Conservation (phyloP, 1,139 yeast species). For the Blastobotrys persicus region DNA sequence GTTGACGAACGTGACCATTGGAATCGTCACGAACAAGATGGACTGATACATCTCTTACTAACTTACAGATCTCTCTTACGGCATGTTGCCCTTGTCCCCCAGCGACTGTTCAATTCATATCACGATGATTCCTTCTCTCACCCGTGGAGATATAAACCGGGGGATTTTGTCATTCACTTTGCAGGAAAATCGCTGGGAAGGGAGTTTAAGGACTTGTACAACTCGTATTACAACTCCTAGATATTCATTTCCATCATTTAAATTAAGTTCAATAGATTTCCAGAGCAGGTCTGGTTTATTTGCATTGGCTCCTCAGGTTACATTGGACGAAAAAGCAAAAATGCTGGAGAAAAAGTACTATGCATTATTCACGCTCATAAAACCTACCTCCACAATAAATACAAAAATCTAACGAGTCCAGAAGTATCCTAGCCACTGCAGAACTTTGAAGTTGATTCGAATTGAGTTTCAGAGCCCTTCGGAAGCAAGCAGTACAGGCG, state of each 20-base stretch:
- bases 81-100: slow-evolving; percentile 39
- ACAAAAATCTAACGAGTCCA: slow-evolving; percentile 25
- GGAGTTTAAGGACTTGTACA: slow-evolving; percentile 9
- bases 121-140: slow-evolving; percentile 21
- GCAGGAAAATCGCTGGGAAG: slow-evolving; percentile 24
- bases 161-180: slow-evolving; percentile 33
- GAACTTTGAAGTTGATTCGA: slow-evolving; percentile 9
- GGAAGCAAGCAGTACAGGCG: slow-evolving; percentile 27
- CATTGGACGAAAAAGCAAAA: no score
- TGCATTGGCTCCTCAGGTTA: no score
- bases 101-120: slow-evolving; percentile 37
- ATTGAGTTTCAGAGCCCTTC: slow-evolving; percentile 21
- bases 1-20: slow-evolving; percentile 20
- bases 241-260: not conserved
- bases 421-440: slow-evolving; percentile 18
- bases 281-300: not conserved
- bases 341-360: no score
- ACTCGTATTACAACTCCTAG: slow-evolving; percentile 7
- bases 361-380: slow-evolving; percentile 22
- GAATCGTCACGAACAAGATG: slow-evolving; percentile 29
- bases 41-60: slow-evolving; percentile 26
- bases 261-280: not conserved
- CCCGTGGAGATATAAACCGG: slow-evolving; percentile 26
- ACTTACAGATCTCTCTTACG: slow-evolving; percentile 26
- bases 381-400: slow-evolving; percentile 29